phyloP scores from a whole-genome alignment of 495 filamentous ascomycete genomes.

The Xylaria bambusicola region DNA sequence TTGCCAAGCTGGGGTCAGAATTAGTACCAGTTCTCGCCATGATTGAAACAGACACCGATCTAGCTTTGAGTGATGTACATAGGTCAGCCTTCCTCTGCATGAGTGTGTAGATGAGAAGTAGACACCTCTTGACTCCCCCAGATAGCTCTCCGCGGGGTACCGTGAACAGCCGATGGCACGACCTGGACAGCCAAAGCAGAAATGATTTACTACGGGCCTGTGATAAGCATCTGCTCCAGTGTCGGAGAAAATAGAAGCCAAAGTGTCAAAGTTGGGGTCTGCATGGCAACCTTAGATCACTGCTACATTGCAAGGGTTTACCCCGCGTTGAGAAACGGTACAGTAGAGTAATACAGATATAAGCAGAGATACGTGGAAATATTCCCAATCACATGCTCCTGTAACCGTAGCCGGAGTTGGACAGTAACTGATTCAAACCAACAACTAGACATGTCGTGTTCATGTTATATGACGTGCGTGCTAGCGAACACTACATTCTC shows the following conservation, averaged over 20 bases:
- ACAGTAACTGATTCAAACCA: too few relatives aligned
- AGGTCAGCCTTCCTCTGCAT: too few relatives aligned
- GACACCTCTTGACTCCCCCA: background rate
- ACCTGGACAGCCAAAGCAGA: conserved; percentile 1
- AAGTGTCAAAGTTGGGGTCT: background rate
- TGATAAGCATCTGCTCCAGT: too few relatives aligned
- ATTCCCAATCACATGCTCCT: background rate
- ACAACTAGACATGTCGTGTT: too few relatives aligned
- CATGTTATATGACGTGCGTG: too few relatives aligned
- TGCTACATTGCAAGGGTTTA: background rate
- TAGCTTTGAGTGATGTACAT: background rate
- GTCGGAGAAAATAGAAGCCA: too few relatives aligned
- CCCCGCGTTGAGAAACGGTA: background rate
- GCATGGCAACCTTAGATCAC: background rate
- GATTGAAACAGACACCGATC: background rate
- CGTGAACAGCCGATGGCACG: background rate
- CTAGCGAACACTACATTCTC: too few relatives aligned
- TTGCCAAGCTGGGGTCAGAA: background rate
- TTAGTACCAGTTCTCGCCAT: background rate
- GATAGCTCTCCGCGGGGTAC: conserved; percentile 6
- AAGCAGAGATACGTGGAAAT: background rate
- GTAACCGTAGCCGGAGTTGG: too few relatives aligned
- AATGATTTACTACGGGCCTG: background rate
- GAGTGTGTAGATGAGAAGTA: background rate
- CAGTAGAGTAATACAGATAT: background rate